Conservation (phyloP, 2,329 filamentous ascomycete species). For the Phyllosticta ampelicida region DNA sequence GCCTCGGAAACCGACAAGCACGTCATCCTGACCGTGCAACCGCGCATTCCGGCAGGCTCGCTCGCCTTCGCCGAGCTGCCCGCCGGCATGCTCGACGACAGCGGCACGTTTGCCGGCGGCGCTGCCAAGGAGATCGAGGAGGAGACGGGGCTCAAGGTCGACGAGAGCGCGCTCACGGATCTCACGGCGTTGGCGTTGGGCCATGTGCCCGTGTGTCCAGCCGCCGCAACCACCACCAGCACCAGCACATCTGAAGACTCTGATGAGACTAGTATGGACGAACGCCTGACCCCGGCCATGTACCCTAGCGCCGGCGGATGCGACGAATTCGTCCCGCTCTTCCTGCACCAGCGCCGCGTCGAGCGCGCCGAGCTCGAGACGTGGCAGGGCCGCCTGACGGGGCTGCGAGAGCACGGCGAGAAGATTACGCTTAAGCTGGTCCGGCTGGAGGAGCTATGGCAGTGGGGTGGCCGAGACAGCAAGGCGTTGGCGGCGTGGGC, state of each 20-base stretch:
- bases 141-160: constrained; percentile 44
- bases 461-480: constrained; percentile 42
- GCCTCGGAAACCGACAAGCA: constrained; percentile 36
- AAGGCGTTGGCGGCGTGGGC: constrained; percentile 47
- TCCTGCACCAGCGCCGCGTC: constrained; percentile 45
- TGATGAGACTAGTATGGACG: neutral
- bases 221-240: neutral
- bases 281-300: constrained; percentile 37
- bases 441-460: constrained; percentile 41
- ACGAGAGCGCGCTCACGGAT: constrained; percentile 40
- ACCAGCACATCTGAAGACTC: constrained; percentile 1
- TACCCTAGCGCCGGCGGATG: constrained; percentile 47
- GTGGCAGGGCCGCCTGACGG: constrained; percentile 41
- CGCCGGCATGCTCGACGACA: constrained; percentile 50
- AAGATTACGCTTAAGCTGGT: constrained; percentile 50
- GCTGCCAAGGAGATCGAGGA: constrained; percentile 48
- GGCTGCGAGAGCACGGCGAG: constrained; percentile 44
- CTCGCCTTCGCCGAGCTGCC: constrained; percentile 47
- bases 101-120: constrained; percentile 41
- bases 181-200: constrained; percentile 41
- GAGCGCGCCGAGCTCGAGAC: constrained; percentile 30
- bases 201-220: neutral
- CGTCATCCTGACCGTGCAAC: constrained; percentile 46
- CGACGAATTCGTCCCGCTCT: constrained; percentile 49
- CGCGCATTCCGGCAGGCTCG: constrained; percentile 45